Evolutionary conservation across 2,329 filamentous ascomycete genomes (phyloP), one percentile per base, ranked within the genome.

Genomic region (Nothophoma quercina): DNA sequence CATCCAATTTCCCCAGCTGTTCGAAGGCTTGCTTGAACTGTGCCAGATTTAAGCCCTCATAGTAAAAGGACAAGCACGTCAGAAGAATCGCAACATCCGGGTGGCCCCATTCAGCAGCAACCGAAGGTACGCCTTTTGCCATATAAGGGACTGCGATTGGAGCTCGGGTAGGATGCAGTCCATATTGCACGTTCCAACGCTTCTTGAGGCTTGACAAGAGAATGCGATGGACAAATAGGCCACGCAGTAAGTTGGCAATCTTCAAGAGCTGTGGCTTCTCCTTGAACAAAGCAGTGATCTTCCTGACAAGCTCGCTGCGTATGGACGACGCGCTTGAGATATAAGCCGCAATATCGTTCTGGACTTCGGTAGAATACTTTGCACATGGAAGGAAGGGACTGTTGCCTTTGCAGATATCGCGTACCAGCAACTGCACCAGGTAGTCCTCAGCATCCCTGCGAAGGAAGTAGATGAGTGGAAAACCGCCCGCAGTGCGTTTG

Each of bases 81-180:
- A 75, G 41, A n/a, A 70, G 57, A 28, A 75, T 74, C 1, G 68
- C 64, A 1, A 72, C 86, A 65, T 91, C 83, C 0, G 87, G 86
- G 58, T 91, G 87, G 0, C 87, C 86, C 68, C 82, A 91, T 64
- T 91, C 88, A 0, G 87, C 82, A 6, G 83, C 79, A 1, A 84
- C 80, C 0, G 81, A 82, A 0, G 88, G 87, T 0, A 82, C 78
- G 1, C 86, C 88, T 55, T 90, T 89, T 0, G 87, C 86, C 16
- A 64, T 55, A 84, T 1, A 91, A 33, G 67, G 88, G 0, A 91
- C 88, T 0, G 88, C 87, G 5, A 89, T 81, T 0, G 85, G 84
- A 32, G 80, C 76, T 12, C 88, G 78, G 0, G 55, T 36, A 0
- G 82, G 65, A 49, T 76, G 67, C 0, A 78, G 56, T 0, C 78